A percentile compares a stretch with the other conserved stretches of the same genome.
Conservation (phyloP, 176 grass and related monocot species). For the Hyparrhenia diplandra region DNA sequence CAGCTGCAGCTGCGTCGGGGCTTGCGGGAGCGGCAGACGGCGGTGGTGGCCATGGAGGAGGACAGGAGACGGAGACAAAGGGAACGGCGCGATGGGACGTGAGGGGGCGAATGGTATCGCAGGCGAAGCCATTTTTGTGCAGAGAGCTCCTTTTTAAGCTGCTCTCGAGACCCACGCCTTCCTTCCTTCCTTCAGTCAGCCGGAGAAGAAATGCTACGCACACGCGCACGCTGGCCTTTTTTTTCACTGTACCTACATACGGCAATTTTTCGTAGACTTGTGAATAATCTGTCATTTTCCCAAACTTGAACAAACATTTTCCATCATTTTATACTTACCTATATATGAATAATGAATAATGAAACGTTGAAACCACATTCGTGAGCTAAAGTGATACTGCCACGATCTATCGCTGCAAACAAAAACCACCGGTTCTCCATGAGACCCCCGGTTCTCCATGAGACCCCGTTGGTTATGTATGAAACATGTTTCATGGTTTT, state of each 20-base stretch:
- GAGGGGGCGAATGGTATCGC: constrained; percentile 37
- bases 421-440: no score
- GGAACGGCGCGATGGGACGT: constrained; percentile 38
- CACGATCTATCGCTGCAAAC: not conserved
- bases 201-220: not conserved
- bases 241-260: not conserved
- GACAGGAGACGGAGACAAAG: not conserved
- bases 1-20: not conserved
- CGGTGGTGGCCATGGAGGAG: not conserved
- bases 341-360: no score
- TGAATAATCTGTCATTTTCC: no score
- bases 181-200: no score
- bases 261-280: no score
- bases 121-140: constrained; percentile 24
- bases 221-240: not conserved
- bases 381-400: not conserved
- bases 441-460: not conserved
- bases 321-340: no score
- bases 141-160: constrained; percentile 15
- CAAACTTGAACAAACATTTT: no score
- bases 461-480: not conserved
- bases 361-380: not conserved
- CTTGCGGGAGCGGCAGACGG: not conserved
- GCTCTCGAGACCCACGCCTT: constrained; percentile 18
- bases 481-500: not conserved